Conservation (phyloP, 768 basidiomycete genomes). For the Lactifluus echinatus region DNA sequence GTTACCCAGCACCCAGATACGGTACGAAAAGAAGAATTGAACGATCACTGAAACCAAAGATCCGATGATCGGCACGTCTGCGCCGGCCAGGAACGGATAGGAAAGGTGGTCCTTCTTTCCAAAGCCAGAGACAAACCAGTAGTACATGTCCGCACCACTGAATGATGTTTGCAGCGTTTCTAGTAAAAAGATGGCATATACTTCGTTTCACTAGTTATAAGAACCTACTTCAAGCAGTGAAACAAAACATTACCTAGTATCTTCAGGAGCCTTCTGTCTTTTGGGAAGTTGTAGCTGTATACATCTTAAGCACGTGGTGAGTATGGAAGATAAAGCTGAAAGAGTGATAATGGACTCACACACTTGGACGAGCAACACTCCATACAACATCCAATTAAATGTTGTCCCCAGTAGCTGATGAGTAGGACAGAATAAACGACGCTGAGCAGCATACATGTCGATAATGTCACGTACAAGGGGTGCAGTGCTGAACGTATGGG, state of each 20-base stretch:
- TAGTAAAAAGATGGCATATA: neutral
- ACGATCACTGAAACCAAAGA: neutral
- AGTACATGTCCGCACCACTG: constrained; percentile 2
- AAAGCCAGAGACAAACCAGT: constrained; percentile 14
- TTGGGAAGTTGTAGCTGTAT: constrained; percentile 6
- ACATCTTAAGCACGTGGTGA: neutral
- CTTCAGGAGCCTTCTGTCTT: neutral
- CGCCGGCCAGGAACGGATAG: constrained; percentile 17
- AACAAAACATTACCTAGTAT: neutral
- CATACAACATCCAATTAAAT: constrained; percentile 8
- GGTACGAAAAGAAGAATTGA: constrained; percentile 1
- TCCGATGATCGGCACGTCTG: constrained; percentile 9
- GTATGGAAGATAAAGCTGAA: no score
- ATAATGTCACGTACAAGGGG: no score
- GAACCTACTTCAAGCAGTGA: neutral
- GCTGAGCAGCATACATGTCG: no score
- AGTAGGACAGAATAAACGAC: no score
- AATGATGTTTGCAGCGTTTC: constrained; percentile 3
- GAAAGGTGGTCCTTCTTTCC: constrained; percentile 18
- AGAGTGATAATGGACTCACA: neutral
- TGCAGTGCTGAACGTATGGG: no score
- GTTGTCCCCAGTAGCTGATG: neutral
- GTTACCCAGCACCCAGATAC: neutral
- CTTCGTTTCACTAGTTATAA: neutral
- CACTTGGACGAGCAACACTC: neutral